Percentiles rank a stretch among this genome's conserved stretches.
Evolutionary conservation across 202 grass and related monocot species (phyloP).

Genomic region (Carex sylvatica): DNA sequence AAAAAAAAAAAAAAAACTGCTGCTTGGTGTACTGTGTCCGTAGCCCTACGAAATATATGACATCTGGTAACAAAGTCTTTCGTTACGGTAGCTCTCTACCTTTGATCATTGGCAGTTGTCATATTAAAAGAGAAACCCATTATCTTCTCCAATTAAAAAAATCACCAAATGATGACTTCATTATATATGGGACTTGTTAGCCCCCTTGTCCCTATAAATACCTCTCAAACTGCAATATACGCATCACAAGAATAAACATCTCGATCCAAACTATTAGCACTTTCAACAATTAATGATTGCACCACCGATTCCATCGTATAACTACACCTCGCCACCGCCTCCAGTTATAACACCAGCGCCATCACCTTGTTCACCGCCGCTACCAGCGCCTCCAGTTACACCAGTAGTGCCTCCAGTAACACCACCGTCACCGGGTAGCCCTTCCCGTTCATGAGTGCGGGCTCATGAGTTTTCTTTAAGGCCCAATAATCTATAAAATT

Average conservation of each 20-base stretch:
- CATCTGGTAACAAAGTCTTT: not conserved
- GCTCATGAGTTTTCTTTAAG: too few relatives aligned
- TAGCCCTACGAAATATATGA: not conserved
- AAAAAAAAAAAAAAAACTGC: too few relatives aligned
- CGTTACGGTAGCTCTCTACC: not conserved
- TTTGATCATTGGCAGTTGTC: not conserved
- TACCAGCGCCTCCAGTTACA: not conserved
- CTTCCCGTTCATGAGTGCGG: too few relatives aligned
- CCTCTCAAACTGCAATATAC: not conserved
- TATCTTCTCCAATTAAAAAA: not conserved
- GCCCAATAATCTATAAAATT: too few relatives aligned
- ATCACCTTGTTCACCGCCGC: not conserved
- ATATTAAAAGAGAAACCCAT: not conserved
- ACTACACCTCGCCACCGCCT: not conserved
- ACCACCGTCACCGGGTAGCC: not conserved
- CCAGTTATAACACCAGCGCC: not conserved
- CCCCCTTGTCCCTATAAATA: slow-evolving; percentile 9
- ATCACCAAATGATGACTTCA: slow-evolving; percentile 6
- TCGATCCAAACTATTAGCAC: not conserved
- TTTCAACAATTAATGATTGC: not conserved
- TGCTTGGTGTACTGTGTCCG: not conserved
- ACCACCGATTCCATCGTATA: not conserved
- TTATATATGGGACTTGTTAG: not conserved
- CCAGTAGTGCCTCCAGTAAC: not conserved
- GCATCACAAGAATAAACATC: not conserved